phyloP scores from a whole-genome alignment of 805 yeast genomes.

The Metschnikowia lunata region DNA sequence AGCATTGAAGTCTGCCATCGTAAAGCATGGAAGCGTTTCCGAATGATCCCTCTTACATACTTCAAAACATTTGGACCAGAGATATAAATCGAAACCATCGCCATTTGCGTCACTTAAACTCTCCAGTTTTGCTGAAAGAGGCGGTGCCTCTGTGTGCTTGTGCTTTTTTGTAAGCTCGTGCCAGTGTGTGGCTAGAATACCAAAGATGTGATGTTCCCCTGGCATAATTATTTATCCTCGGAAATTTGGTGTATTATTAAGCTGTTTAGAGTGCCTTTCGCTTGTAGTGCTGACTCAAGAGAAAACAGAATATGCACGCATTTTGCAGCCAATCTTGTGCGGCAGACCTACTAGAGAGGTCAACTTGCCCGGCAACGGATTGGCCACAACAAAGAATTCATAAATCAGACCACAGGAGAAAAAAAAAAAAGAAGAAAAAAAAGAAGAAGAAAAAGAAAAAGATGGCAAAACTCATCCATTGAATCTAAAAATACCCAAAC shows the following conservation, averaged over 20 bases:
- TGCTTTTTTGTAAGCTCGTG: conserved; percentile 5
- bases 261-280: too few relatives aligned
- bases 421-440: too few relatives aligned
- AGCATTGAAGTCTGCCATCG: conserved; percentile 12
- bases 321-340: too few relatives aligned
- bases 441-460: too few relatives aligned
- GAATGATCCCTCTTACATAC: conserved; percentile 7
- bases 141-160: background rate
- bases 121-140: background rate
- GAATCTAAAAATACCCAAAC: too few relatives aligned
- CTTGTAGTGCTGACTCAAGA: too few relatives aligned
- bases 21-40: conserved; percentile 8
- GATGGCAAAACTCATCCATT: too few relatives aligned
- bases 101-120: background rate
- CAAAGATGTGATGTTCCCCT: conserved; percentile 6
- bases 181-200: conserved; percentile 7
- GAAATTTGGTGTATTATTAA: too few relatives aligned
- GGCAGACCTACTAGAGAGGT: too few relatives aligned
- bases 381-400: too few relatives aligned
- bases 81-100: conserved; percentile 3
- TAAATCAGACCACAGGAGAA: too few relatives aligned
- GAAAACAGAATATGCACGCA: background rate
- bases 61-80: conserved; percentile 6
- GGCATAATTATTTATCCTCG: background rate
- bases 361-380: too few relatives aligned